Evolutionary conservation across 164 flowering plant species (phyloP).

Genomic region (Houttuynia cordata): DNA sequence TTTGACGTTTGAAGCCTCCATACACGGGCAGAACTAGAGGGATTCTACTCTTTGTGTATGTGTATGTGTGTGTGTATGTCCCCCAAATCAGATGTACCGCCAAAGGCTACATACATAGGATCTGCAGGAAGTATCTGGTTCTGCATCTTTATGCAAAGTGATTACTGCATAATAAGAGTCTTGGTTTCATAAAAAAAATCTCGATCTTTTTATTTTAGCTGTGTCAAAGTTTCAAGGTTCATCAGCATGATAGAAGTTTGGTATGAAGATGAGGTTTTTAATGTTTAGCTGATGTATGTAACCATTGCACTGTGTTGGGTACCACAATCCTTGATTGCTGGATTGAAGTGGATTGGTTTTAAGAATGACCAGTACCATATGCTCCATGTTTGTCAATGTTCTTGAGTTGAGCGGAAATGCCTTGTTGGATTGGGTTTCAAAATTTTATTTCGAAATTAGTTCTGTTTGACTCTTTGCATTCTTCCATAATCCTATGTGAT

Average conservation of each 20-base stretch:
- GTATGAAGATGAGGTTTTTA: not conserved
- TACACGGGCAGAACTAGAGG: not conserved
- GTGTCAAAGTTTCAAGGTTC: not conserved
- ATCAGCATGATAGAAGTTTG: no score
- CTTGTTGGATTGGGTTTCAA: no score
- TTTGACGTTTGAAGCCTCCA: not conserved
- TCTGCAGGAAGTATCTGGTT: not conserved
- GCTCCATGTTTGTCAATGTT: constrained; percentile 81
- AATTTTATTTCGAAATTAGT: no score
- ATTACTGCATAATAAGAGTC: not conserved
- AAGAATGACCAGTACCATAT: constrained; percentile 68
- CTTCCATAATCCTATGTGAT: no score
- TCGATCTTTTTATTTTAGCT: no score
- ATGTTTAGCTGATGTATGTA: constrained; percentile 3
- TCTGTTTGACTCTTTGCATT: no score
- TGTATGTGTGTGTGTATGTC: no score
- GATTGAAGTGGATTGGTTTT: constrained; percentile 91
- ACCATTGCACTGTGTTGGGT: constrained; percentile 41
- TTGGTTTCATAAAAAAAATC: no score
- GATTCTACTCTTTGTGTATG: no score
- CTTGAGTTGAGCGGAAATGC: no score
- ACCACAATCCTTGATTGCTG: constrained; percentile 75
- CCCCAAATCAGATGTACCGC: no score
- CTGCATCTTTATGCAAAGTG: not conserved
- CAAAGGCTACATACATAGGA: not conserved